phyloP scores from a whole-genome alignment of 768 basidiomycete species.

The Podaxis rugospora region DNA sequence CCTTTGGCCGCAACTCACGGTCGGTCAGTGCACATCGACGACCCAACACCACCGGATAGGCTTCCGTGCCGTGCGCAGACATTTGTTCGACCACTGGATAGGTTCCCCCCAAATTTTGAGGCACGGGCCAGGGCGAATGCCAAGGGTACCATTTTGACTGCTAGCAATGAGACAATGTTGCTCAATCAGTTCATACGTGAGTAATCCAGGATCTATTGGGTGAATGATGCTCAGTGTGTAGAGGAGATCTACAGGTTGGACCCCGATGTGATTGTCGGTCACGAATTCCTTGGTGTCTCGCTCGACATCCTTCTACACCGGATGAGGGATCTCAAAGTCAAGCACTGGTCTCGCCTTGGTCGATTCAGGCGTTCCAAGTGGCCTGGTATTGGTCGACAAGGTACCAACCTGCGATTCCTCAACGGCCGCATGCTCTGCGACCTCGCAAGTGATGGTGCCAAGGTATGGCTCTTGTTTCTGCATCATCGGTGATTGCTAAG shows the following conservation, averaged over 20 bases:
- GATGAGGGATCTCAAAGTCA: constrained; percentile 85
- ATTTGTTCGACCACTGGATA: constrained; percentile 84
- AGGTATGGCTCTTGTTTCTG: constrained; percentile 42
- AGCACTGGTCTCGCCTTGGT: constrained; percentile 93
- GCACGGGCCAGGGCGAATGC: constrained; percentile 55
- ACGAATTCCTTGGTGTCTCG: constrained; percentile 88
- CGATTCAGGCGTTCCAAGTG: constrained; percentile 82
- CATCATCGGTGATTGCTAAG: not conserved
- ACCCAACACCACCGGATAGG: constrained; percentile 85
- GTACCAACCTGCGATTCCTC: constrained; percentile 78
- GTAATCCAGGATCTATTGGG: constrained; percentile 11
- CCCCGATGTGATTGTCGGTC: constrained; percentile 92
- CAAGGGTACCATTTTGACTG: constrained; percentile 66
- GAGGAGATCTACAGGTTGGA: constrained; percentile 81
- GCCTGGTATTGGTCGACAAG: constrained; percentile 78
- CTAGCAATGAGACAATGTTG: constrained; percentile 81
- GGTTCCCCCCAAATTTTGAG: constrained; percentile 85
- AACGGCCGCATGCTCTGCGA: constrained; percentile 89
- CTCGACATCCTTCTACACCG: constrained; percentile 89
- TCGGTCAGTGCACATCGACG: constrained; percentile 78
- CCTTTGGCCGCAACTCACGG: not conserved
- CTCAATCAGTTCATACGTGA: constrained; percentile 76
- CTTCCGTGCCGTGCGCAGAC: constrained; percentile 82
- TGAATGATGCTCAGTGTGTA: constrained; percentile 20
- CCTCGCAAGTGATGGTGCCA: constrained; percentile 90